Evolutionary conservation across 495 filamentous ascomycete species (phyloP).

Genomic region (Elasticomyces elasticus): DNA sequence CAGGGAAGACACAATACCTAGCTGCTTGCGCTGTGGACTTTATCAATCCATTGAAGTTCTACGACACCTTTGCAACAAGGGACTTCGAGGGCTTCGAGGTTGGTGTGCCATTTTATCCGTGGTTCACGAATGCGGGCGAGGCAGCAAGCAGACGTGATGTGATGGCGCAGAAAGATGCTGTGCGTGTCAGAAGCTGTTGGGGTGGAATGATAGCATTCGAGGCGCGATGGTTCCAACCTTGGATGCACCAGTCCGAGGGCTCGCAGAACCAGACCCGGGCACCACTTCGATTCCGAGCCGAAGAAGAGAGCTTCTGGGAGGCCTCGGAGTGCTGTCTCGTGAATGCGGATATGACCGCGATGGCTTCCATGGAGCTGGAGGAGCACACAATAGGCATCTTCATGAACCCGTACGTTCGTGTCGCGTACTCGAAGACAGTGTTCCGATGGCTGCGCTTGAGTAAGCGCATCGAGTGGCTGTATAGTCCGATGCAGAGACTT

Average conservation of each 20-base stretch:
- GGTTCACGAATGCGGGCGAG: conserved; percentile 53
- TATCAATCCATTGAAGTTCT: conserved; percentile 65
- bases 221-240: conserved; percentile 49
- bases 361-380: background rate
- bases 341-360: conserved; percentile 25
- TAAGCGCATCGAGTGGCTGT: conserved; percentile 24
- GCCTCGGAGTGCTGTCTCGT: conserved; percentile 64
- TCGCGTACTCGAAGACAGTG: conserved; percentile 24
- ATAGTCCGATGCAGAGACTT: background rate
- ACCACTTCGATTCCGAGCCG: conserved; percentile 56
- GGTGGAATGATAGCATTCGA: conserved; percentile 75
- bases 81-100: conserved; percentile 62
- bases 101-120: conserved; percentile 65
- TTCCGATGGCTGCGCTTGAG: conserved; percentile 25
- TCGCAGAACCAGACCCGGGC: background rate
- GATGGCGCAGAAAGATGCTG: conserved; percentile 52
- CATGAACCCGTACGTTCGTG: conserved; percentile 32
- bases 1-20: conserved; percentile 52
- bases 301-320: conserved; percentile 60
- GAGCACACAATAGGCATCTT: conserved; percentile 23
- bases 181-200: conserved; percentile 71
- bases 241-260: background rate
- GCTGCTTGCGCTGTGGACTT: conserved; percentile 74
- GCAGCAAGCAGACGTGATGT: conserved; percentile 51
- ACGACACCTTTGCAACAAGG: conserved; percentile 70